Conservation (phyloP, 768 basidiomycete species). For the Megacollybia marginata region DNA sequence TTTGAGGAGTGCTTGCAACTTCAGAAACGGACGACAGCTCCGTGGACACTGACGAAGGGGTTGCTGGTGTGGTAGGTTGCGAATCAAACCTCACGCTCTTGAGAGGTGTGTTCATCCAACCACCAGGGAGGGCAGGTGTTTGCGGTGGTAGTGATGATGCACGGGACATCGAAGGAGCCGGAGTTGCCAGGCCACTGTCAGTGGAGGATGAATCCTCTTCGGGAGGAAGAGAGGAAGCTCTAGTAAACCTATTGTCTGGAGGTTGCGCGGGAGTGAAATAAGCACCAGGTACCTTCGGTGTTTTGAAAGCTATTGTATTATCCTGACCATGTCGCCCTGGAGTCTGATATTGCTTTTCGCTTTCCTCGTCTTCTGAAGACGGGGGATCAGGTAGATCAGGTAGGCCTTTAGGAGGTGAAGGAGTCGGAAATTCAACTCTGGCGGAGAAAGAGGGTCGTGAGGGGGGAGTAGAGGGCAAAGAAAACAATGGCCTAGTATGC, state of each 20-base stretch:
- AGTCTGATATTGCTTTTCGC: slow-evolving; percentile 20
- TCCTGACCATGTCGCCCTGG: slow-evolving; percentile 14
- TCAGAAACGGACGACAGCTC: not conserved
- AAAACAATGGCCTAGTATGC: slow-evolving; percentile 8
- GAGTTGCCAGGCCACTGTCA: slow-evolving; percentile 36
- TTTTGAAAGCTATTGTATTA: slow-evolving; percentile 24
- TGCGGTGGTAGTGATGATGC: slow-evolving; percentile 37
- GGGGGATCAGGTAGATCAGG: slow-evolving; percentile 66
- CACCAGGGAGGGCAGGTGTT: slow-evolving; percentile 67
- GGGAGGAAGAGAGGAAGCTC: slow-evolving; percentile 10
- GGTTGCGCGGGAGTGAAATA: slow-evolving; percentile 23
- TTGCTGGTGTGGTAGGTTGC: no score
- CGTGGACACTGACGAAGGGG: no score
- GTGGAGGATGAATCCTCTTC: slow-evolving; percentile 16
- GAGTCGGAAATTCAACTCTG: slow-evolving; percentile 48
- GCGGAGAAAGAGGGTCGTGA: slow-evolving; percentile 30
- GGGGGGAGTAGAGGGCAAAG: slow-evolving; percentile 40
- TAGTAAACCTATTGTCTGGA: slow-evolving; percentile 2
- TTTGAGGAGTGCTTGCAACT: not conserved
- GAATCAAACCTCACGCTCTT: slow-evolving; percentile 49
- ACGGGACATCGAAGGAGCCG: slow-evolving; percentile 42
- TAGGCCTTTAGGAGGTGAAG: slow-evolving; percentile 53
- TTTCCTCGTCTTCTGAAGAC: slow-evolving; percentile 39
- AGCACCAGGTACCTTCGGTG: slow-evolving; percentile 35
- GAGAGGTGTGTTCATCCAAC: slow-evolving; percentile 55